phyloP scores from a whole-genome alignment of 1,284 basidiomycete genomes.

The Pisolithus thermaeus region DNA sequence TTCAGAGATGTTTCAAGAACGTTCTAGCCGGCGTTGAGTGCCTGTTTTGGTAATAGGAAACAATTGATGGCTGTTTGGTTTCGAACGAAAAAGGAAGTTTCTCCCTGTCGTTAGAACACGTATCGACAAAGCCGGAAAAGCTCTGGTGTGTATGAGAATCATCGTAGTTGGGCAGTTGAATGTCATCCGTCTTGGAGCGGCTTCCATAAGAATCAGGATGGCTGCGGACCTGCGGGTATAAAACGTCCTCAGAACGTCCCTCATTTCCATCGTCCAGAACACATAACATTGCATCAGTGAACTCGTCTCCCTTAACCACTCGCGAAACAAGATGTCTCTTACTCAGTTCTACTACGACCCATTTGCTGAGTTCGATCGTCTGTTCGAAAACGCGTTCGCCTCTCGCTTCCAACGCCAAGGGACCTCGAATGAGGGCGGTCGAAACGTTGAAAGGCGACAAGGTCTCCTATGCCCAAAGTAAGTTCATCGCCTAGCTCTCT shows the following conservation, averaged over 20 bases:
- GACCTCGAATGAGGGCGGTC: slow-evolving; percentile 5
- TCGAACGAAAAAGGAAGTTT: not conserved
- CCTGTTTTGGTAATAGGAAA: not conserved
- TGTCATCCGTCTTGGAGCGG: too few species aligned
- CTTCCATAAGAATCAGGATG: too few species aligned
- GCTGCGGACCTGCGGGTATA: too few species aligned
- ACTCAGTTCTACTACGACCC: slow-evolving; percentile 40
- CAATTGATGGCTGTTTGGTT: not conserved
- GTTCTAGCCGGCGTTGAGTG: not conserved
- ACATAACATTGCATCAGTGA: not conserved
- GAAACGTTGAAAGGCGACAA: not conserved
- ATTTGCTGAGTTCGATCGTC: slow-evolving; percentile 44
- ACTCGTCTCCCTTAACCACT: not conserved
- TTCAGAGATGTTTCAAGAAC: not conserved
- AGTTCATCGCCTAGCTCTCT: not conserved
- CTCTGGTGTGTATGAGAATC: too few species aligned
- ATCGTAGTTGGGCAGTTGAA: too few species aligned
- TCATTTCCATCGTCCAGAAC: too few species aligned
- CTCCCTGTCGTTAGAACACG: not conserved
- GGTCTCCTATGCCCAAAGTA: not conserved
- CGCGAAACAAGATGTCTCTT: slow-evolving; percentile 13
- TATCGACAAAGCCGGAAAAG: not conserved
- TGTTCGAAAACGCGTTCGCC: slow-evolving; percentile 42
- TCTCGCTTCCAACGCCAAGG: slow-evolving; percentile 20
- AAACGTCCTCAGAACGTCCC: too few species aligned